phyloP scores from a whole-genome alignment of 495 filamentous ascomycete genomes.

The Filosporella fistucella region DNA sequence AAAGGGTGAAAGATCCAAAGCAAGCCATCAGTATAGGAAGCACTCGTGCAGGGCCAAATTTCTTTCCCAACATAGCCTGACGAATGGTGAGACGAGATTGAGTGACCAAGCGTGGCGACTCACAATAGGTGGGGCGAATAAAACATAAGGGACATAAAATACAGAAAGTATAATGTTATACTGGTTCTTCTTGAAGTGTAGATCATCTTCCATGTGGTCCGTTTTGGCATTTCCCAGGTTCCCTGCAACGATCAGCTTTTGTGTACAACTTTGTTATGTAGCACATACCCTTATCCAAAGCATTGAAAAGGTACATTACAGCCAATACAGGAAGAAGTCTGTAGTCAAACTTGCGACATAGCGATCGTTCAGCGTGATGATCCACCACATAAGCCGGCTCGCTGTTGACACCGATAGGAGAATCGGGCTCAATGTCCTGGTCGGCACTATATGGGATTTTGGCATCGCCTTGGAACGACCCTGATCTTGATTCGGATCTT shows the following conservation, averaged over 20 bases:
- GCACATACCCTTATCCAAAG: conserved; percentile 53
- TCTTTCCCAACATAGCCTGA: conserved; percentile 65
- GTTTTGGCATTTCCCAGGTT: conserved; percentile 72
- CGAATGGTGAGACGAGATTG: conserved; percentile 28
- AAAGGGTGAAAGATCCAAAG: conserved; percentile 10
- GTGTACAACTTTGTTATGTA: too few relatives aligned
- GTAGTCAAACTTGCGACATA: conserved; percentile 61
- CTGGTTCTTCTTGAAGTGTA: conserved; percentile 54
- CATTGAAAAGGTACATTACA: conserved; percentile 63
- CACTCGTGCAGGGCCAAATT: conserved; percentile 57
- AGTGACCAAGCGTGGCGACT: neutral
- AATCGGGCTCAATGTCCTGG: neutral
- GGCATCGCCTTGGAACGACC: neutral
- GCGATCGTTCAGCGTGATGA: conserved; percentile 48
- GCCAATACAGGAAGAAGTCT: conserved; percentile 59
- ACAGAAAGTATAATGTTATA: conserved; percentile 70
- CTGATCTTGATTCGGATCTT: too few relatives aligned
- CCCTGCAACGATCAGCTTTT: too few relatives aligned
- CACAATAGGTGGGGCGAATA: conserved; percentile 40
- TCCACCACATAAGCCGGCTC: conserved; percentile 23
- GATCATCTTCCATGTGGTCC: conserved; percentile 34
- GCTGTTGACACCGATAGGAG: neutral
- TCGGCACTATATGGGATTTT: conserved; percentile 6
- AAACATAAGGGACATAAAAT: conserved; percentile 69
- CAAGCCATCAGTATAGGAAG: conserved; percentile 64